These are phyloP conservation scores for Fraxinus xanthoxyloides DNA, from an alignment of 305 asterid genomes.

Conservation along the genomic window DNA sequence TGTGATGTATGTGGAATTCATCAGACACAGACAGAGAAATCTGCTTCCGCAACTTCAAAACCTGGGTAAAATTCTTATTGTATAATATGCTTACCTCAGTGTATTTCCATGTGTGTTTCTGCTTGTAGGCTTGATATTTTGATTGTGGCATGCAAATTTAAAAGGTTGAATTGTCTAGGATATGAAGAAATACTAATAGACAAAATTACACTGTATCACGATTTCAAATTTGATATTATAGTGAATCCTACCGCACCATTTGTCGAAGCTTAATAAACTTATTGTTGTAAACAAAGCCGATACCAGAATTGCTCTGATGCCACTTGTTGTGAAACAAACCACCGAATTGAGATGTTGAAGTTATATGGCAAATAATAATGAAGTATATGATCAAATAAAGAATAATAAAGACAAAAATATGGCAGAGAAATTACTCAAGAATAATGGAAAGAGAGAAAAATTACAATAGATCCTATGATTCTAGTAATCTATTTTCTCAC, in stretches of 20 bases:
- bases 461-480: too few species aligned
- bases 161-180: background rate
- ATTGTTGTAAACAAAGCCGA: too few species aligned
- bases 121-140: background rate
- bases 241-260: background rate
- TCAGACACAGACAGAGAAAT: conserved; percentile 33
- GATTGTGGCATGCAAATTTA: background rate
- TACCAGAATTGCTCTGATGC: too few species aligned
- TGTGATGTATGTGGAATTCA: background rate
- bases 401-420: too few species aligned
- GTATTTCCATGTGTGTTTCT: background rate
- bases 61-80: conserved; percentile 25
- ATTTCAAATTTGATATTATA: background rate
- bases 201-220: background rate
- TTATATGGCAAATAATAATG: too few species aligned
- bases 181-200: background rate
- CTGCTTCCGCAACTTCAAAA: conserved; percentile 28
- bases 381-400: too few species aligned
- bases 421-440: too few species aligned
- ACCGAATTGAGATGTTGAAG: too few species aligned
- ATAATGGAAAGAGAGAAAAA: too few species aligned
- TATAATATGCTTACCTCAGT: background rate
- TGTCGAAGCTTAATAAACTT: background rate
- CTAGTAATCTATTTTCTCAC: too few species aligned
- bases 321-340: too few species aligned